Base-by-base conservation (phyloP, 768 basidiomycete genomes). In the Chalciporus sphaerocephalus region DNA sequence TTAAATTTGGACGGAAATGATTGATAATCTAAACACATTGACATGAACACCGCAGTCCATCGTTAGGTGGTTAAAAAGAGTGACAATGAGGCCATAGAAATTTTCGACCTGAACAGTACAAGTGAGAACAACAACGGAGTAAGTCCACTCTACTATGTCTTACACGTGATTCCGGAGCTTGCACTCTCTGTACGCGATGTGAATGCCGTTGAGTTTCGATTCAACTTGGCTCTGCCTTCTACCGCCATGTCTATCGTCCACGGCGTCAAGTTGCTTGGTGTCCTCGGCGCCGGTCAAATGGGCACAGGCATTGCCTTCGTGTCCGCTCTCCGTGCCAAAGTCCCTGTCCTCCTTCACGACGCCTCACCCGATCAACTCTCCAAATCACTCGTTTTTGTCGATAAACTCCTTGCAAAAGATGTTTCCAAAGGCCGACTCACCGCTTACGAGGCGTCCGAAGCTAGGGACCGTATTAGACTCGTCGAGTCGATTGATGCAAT, bases 271-370 rank as follows among this genome's bases (percentile, higher is more conserved):
- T 79, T 73, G 4, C 68, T 92, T 0, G 92, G 87, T 18, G 80
- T 93, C 51, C 74, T 94, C 27, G 87, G 88, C 36, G 83, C 87
- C 16, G 89, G 88, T 39, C 87, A 91, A 62, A 90, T 89, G 87
- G 94, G 94, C 52, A 81, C 88, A 0, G 95, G 94, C 2, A 97
- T 98, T 38, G 90, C 92, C 51, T 78, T 87, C 42, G 92, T 95
- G 33, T 75, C 92, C 16, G 86, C 90, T 30, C 72, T 93, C 18
- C 82, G 86, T 25, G 95, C 94, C 33, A 83, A 83, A 58, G 83
- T 94, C 5, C 83, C 89, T 3, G 90, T 96, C 4, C 72, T 89
- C 27, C 65, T 98, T n/a, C 78, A 90, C 54, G 94, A 98, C 73
- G 73, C 78, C 28, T 91, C 88, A 5, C 55, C 75, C 1, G 73